Conservation (phyloP, 257 asterid species). For the Gynochthodes officinalis region DNA sequence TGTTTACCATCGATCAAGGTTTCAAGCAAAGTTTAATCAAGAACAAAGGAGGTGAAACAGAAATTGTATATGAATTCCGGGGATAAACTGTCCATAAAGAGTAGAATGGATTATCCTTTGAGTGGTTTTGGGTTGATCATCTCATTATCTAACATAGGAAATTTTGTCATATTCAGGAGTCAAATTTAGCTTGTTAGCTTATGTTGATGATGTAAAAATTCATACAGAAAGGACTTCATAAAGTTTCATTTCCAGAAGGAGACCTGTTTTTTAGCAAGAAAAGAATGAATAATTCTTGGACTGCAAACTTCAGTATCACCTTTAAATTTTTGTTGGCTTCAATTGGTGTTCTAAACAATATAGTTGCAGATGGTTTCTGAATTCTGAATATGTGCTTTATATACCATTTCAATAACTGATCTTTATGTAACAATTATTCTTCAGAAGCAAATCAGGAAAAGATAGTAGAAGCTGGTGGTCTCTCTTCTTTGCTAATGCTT, state of each 20-base stretch:
- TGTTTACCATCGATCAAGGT: not conserved
- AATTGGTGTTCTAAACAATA: not conserved
- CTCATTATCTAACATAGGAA: not conserved
- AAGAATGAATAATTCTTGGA: not conserved
- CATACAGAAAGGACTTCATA: not conserved
- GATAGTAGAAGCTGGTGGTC: conserved; percentile 99
- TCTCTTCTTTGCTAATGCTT: conserved; percentile 86
- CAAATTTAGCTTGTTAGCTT: not conserved
- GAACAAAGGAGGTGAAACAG: not conserved
- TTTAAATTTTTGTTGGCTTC: not conserved
- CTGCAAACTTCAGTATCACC: not conserved
- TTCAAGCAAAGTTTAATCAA: not conserved
- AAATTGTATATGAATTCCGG: not conserved
- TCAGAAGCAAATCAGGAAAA: conserved; percentile 92
- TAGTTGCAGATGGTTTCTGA: not conserved
- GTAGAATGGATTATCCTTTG: not conserved
- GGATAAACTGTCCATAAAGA: not conserved
- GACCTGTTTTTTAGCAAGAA: not conserved
- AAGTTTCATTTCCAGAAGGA: not conserved
- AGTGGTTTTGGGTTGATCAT: not conserved
- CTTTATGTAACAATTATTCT: conserved; percentile 16
- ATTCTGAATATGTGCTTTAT: not conserved
- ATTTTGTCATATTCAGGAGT: not conserved
- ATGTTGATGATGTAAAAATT: not conserved
- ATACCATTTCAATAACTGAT: conserved; percentile 24